Evolutionary conservation across 2,329 filamentous ascomycete species (phyloP).

Genomic region (Talaromyces piceae): DNA sequence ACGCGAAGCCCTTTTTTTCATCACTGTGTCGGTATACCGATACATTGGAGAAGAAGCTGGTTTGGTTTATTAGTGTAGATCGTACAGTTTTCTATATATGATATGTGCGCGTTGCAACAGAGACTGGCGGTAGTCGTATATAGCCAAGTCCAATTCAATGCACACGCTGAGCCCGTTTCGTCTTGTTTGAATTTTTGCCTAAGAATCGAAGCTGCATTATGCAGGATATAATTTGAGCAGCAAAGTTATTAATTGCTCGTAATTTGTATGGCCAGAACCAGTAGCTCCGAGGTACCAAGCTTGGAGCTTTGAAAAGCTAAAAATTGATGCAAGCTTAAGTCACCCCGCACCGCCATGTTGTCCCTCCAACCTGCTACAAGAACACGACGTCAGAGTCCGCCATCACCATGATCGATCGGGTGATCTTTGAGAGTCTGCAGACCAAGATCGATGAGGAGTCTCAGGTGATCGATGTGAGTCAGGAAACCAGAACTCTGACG

Average conservation of each 20-base stretch:
- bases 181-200: too few relatives aligned
- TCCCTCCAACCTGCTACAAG: not conserved
- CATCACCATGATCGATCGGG: constrained; percentile 61
- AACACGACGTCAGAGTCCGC: constrained; percentile 7
- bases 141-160: too few relatives aligned
- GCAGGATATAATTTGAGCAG: too few relatives aligned
- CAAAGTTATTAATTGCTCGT: too few relatives aligned
- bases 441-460: constrained; percentile 83
- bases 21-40: constrained; percentile 48
- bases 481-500: constrained; percentile 4
- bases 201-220: too few relatives aligned
- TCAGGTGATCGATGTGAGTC: constrained; percentile 62
- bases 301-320: not conserved
- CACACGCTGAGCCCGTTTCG: too few relatives aligned
- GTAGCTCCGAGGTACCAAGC: not conserved
- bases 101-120: too few relatives aligned
- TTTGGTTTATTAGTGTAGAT: not conserved
- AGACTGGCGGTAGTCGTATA: too few relatives aligned
- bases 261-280: not conserved
- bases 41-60: constrained; percentile 50
- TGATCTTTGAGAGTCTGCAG: constrained; percentile 82
- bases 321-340: not conserved
- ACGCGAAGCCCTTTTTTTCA: constrained; percentile 63
- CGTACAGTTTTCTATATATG: too few relatives aligned
- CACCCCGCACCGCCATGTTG: not conserved